Conservation (phyloP, 345 rosid species). For the Salix koriyanagi region DNA sequence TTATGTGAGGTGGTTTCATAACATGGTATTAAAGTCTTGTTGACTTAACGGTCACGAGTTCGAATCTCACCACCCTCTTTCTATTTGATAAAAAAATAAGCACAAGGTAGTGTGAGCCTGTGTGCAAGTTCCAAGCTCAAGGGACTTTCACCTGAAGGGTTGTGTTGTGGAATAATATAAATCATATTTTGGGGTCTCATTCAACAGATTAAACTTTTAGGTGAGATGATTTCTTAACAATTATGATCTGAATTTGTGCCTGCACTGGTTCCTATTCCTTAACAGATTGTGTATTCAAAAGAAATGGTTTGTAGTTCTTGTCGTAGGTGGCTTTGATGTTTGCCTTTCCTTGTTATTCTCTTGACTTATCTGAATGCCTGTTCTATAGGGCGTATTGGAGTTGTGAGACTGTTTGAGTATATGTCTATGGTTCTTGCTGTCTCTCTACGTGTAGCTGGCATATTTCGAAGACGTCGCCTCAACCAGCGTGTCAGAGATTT, state of each 20-base stretch:
- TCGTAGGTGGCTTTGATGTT: not conserved
- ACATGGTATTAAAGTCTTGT: no score
- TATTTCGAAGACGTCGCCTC: slow-evolving; percentile 47
- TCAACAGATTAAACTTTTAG: no score
- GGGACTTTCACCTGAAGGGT: no score
- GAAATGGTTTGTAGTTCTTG: not conserved
- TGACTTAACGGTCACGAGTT: no score
- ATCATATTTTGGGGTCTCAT: no score
- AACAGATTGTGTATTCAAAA: not conserved
- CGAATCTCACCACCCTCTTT: no score
- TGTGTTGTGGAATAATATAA: no score
- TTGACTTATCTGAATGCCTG: slow-evolving; percentile 1
- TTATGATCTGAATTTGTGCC: not conserved
- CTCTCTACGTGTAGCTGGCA: slow-evolving; percentile 58
- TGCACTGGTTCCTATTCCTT: not conserved
- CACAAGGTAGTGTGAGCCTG: no score
- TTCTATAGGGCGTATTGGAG: slow-evolving; percentile 50
- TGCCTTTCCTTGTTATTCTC: not conserved
- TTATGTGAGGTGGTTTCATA: no score
- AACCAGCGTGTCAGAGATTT: slow-evolving; percentile 53
- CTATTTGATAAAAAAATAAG: no score
- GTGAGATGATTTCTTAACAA: no score
- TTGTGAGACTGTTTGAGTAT: slow-evolving; percentile 56
- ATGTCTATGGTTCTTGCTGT: slow-evolving; percentile 47
- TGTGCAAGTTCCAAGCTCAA: no score